Evolutionary conservation across 1,139 yeast genomes (phyloP).

Genomic region (Geotrichum candidum): DNA sequence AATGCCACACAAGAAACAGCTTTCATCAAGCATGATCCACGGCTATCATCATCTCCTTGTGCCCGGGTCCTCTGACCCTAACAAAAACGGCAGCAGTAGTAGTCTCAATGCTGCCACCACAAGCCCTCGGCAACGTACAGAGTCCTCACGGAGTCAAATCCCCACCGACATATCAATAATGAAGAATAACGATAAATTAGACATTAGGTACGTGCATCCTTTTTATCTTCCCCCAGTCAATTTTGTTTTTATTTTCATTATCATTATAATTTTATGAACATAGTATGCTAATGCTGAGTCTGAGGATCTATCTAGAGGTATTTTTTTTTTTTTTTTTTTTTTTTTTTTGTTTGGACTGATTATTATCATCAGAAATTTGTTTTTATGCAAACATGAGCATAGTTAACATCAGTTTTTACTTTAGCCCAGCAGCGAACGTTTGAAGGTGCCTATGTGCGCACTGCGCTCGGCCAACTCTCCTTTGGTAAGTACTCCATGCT

Average conservation of each 20-base stretch:
- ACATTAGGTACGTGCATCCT: conserved; percentile 8
- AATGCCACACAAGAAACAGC: too few species aligned
- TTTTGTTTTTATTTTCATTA: conserved; percentile 11
- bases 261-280: conserved; percentile 12
- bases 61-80: neutral
- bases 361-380: neutral
- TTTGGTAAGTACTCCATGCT: conserved; percentile 28
- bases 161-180: conserved; percentile 4
- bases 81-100: neutral
- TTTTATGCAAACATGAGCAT: too few species aligned
- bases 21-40: too few species aligned
- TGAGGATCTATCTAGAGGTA: conserved; percentile 19
- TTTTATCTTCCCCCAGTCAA: neutral
- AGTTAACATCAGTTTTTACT: neutral
- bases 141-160: neutral
- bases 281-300: conserved; percentile 15
- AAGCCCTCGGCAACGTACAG: neutral
- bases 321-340: neutral
- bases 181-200: conserved; percentile 9
- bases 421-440: conserved; percentile 40
- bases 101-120: neutral
- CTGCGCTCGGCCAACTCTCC: conserved; percentile 38
- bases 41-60: too few species aligned
- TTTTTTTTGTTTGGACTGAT: neutral
- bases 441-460: conserved; percentile 41